phyloP scores from a whole-genome alignment of 176 grass and related monocot species.

The Pharus latifolius region DNA sequence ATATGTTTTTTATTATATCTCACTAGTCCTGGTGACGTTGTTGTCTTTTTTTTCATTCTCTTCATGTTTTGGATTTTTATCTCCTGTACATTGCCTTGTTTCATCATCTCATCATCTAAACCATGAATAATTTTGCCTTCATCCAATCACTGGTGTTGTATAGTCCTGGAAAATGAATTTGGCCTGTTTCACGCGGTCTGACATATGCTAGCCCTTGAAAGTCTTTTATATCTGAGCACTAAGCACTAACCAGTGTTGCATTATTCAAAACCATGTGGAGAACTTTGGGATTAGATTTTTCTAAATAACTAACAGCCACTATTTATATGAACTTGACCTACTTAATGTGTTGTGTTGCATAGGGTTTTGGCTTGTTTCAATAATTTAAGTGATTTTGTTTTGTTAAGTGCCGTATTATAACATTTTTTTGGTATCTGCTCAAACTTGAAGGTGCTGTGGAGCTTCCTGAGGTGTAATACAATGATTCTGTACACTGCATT shows the following conservation, averaged over 20 bases:
- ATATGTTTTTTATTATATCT: no score
- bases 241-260: neutral
- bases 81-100: no score
- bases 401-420: neutral
- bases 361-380: neutral
- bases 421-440: neutral
- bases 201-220: neutral
- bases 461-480: constrained; percentile 16
- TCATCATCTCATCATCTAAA: no score
- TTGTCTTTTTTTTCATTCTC: no score
- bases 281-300: neutral
- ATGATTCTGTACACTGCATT: neutral
- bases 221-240: neutral
- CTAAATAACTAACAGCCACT: neutral
- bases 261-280: neutral
- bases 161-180: no score
- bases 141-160: no score
- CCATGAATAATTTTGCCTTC: no score
- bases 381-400: neutral
- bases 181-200: no score
- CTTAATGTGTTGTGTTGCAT: neutral
- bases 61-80: no score
- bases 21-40: no score
- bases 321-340: neutral
- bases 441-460: constrained; percentile 47